Base-by-base conservation (phyloP, 2,329 filamentous ascomycete species). In the Nannizzia gypsea region DNA sequence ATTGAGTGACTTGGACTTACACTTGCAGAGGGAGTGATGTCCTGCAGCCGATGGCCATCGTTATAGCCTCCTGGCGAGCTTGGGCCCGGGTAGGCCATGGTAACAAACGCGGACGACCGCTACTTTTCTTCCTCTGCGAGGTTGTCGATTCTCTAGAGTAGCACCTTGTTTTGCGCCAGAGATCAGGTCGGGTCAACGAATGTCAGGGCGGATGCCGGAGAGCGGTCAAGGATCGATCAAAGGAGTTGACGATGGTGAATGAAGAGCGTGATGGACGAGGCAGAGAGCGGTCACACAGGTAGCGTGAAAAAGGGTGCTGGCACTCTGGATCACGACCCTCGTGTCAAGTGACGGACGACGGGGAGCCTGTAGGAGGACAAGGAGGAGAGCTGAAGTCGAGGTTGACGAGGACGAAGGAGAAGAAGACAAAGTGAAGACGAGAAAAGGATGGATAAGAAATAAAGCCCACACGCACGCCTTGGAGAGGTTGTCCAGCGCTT, bases 51-150 rank as follows among this genome's bases (percentile, higher is more conserved):
- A 71, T 89, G 85, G 66, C 83, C 80, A 60, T 83, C 81, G 61
- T 82, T 78, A 66, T 84, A 86, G 60, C 81, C 81, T 65, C 82
- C 78, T 63, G 73, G 75, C 70, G 77, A 76, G 62, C 80, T 78
- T 69, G 77, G 74, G 70, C 82, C 81, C 74, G 83, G 81, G 74
- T 87, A 87, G 69, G 85, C 85, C 82, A 84, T 84, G 72, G 67
- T 57, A 36, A 24, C 56, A 38, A 60, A 40, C 28, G 40, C 44
- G 57, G 38, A 60, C 28, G 44, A 34, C 55, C 56, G 34, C 46
- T 52, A 52, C 26, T 6, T 52, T 11, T 28, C 26, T 52, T 52
- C 22, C 6, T 20, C 17, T 20, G n/a, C n/a, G 3, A 36, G 31
- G 31, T 42, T 15, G 15, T n/a, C n/a, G 38, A n/a, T n/a, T 42